Evolutionary conservation across 495 filamentous ascomycete species (phyloP).

Genomic region (Neurospora sp.): DNA sequence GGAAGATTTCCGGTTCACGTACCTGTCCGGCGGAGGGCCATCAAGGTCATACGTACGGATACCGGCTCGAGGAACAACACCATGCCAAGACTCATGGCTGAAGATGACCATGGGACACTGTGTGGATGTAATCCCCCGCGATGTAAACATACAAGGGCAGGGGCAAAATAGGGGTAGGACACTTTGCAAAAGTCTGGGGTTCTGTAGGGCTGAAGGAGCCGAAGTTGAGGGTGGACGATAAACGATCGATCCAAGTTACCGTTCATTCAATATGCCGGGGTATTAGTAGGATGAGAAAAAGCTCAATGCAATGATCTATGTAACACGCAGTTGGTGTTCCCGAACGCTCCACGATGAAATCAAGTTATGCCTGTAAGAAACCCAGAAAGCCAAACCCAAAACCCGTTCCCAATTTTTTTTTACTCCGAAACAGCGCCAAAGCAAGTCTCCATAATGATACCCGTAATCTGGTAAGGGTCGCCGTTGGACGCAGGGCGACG

Average conservation of each 20-base stretch:
- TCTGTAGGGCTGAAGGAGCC: neutral
- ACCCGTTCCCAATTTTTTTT: neutral
- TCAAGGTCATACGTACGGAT: neutral
- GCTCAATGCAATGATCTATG: neutral
- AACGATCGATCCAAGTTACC: neutral
- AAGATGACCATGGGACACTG: neutral
- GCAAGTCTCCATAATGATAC: slow-evolving; percentile 26
- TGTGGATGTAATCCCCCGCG: neutral
- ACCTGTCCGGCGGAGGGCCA: neutral
- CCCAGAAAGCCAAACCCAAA: slow-evolving; percentile 4
- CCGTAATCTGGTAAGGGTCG: slow-evolving; percentile 66
- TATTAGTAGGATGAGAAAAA: neutral
- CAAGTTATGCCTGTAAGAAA: neutral
- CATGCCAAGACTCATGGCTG: neutral
- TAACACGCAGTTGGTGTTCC: neutral
- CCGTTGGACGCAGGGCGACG: slow-evolving; percentile 90
- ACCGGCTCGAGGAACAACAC: neutral
- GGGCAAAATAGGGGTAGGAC: neutral
- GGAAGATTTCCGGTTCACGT: neutral
- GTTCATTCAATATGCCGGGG: neutral
- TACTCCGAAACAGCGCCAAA: slow-evolving; percentile 7
- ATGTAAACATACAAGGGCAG: neutral
- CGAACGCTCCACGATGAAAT: neutral
- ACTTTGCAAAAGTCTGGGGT: neutral
- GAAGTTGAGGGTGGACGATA: neutral